These are phyloP conservation scores for Jimgerdemannia flammicorona DNA, from an alignment of 192 early-diverging fungal species.

Conservation along the genomic window DNA sequence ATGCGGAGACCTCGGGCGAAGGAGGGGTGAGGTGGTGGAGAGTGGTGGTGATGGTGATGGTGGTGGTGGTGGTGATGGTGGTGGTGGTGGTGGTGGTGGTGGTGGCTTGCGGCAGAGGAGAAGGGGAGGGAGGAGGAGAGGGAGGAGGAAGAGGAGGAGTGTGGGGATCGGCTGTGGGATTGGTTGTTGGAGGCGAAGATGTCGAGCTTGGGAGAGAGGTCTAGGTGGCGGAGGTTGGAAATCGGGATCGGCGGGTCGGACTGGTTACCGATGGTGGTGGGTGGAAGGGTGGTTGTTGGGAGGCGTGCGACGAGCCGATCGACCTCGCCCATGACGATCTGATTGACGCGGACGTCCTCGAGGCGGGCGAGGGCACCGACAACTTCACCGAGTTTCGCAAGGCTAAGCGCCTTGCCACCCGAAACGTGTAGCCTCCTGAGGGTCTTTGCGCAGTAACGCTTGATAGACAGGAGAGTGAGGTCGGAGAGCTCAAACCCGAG, in stretches of 20 bases:
- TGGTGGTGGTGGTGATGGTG: neutral
- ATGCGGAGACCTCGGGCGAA: conserved; percentile 1
- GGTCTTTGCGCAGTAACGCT: neutral
- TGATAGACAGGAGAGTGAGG: neutral
- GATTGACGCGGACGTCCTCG: conserved; percentile 2
- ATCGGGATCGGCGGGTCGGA: no score
- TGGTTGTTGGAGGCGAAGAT: neutral
- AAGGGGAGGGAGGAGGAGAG: neutral
- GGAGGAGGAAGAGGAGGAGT: neutral
- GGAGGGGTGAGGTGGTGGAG: neutral
- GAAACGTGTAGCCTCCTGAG: neutral
- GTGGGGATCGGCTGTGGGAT: neutral
- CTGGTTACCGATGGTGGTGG: neutral
- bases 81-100: neutral
- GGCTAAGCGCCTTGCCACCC: neutral
- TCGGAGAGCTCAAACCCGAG: neutral
- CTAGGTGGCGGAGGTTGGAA: neutral
- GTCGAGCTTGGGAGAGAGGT: conserved; percentile 4
- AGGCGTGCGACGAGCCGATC: neutral
- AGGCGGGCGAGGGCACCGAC: neutral
- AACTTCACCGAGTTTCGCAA: neutral
- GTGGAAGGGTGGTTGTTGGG: neutral
- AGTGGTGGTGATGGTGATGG: neutral
- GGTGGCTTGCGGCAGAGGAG: neutral
- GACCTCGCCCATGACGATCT: conserved; percentile 3